phyloP scores from a whole-genome alignment of 2,329 filamentous ascomycete genomes.

The Verticillium nubilum region DNA sequence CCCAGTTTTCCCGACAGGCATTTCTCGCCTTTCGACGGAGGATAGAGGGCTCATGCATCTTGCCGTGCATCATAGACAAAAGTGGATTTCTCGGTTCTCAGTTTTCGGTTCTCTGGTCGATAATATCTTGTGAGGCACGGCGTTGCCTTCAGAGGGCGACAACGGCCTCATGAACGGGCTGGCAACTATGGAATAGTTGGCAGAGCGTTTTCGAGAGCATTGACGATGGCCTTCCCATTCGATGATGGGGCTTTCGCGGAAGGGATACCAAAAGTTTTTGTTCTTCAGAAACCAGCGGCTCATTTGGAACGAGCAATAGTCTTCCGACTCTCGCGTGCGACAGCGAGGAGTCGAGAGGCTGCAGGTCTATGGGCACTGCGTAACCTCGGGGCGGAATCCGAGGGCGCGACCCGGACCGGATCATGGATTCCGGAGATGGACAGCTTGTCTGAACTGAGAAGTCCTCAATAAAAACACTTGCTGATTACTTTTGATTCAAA shows the following conservation, averaged over 20 bases:
- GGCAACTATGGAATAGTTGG: slow-evolving; percentile 15
- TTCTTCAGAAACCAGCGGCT: slow-evolving; percentile 17
- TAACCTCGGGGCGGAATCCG: background rate
- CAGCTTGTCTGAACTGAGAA: slow-evolving; percentile 35
- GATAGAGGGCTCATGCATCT: slow-evolving; percentile 32
- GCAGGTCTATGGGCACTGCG: slow-evolving; percentile 22
- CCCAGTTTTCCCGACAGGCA: slow-evolving; percentile 26
- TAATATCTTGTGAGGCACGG: slow-evolving; percentile 15
- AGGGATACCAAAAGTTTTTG: slow-evolving; percentile 18
- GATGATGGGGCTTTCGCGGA: slow-evolving; percentile 24
- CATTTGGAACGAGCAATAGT: slow-evolving; percentile 10
- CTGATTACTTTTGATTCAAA: slow-evolving; percentile 8
- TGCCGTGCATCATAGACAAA: slow-evolving; percentile 51
- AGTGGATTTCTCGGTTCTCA: slow-evolving; percentile 55
- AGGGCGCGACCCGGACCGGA: slow-evolving; percentile 10
- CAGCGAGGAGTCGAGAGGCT: slow-evolving; percentile 20
- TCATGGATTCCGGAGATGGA: slow-evolving; percentile 22
- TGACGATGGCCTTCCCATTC: slow-evolving; percentile 29
- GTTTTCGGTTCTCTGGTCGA: slow-evolving; percentile 36
- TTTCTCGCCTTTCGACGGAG: slow-evolving; percentile 24
- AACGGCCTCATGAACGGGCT: slow-evolving; percentile 14
- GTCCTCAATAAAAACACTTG: slow-evolving; percentile 31
- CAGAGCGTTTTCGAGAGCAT: slow-evolving; percentile 23
- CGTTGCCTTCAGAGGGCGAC: slow-evolving; percentile 23
- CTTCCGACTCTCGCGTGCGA: slow-evolving; percentile 10